Conservation (phyloP, 768 basidiomycete genomes). For the Rhizopogon vesiculosus region DNA sequence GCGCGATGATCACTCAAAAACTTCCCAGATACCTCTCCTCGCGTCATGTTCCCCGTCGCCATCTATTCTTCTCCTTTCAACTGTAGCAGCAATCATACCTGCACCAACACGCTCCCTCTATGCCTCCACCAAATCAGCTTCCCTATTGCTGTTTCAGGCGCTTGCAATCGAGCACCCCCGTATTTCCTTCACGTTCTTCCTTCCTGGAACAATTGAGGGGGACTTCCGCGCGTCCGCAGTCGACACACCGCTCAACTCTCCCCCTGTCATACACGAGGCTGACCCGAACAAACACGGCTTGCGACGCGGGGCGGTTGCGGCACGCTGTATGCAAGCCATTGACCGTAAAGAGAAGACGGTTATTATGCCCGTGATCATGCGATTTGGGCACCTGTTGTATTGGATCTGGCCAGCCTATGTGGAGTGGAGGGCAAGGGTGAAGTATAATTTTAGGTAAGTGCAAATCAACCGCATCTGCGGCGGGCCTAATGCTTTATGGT, state of each 20-base stretch:
- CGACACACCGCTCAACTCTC: constrained; percentile 36
- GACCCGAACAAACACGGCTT: constrained; percentile 58
- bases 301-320: constrained; percentile 55
- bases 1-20: not conserved
- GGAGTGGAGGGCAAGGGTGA: constrained; percentile 53
- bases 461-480: not conserved
- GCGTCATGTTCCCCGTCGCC: constrained; percentile 59
- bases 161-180: constrained; percentile 76
- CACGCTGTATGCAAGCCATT: constrained; percentile 52
- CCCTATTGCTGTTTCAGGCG: constrained; percentile 71
- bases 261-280: constrained; percentile 30
- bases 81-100: constrained; percentile 73
- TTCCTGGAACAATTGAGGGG: constrained; percentile 73
- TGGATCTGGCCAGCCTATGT: constrained; percentile 60
- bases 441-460: constrained; percentile 52
- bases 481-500: not conserved
- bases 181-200: constrained; percentile 55
- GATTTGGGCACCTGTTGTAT: constrained; percentile 50
- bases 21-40: constrained; percentile 69
- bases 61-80: constrained; percentile 75
- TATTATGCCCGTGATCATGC: constrained; percentile 49
- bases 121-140: constrained; percentile 77
- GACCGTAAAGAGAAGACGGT: constrained; percentile 55
- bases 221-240: constrained; percentile 78
- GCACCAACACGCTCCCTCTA: constrained; percentile 86